Evolutionary conservation across 2,329 filamentous ascomycete genomes (phyloP).

Genomic region (Albophoma yamanashiensis): DNA sequence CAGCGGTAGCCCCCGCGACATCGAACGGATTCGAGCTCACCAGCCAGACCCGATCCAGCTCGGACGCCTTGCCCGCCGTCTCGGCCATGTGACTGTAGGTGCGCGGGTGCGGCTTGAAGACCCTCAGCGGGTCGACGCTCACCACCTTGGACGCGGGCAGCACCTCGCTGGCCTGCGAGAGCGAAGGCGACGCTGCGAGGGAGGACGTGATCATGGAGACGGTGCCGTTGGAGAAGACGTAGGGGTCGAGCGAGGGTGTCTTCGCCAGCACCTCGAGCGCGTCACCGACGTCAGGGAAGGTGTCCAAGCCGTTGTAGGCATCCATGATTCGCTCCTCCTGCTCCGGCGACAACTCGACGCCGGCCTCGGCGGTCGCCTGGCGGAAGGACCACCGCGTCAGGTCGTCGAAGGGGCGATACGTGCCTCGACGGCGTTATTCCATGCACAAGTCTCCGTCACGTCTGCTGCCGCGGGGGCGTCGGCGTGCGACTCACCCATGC

Average conservation of each 20-base stretch:
- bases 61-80: constrained; percentile 32
- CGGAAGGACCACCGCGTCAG: constrained; percentile 36
- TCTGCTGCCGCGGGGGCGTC: neutral
- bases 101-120: constrained; percentile 55
- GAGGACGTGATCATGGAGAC: constrained; percentile 50
- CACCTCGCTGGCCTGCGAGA: constrained; percentile 32
- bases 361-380: constrained; percentile 52
- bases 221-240: constrained; percentile 64
- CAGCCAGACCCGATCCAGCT: constrained; percentile 49
- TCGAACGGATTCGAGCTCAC: constrained; percentile 68
- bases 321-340: constrained; percentile 44
- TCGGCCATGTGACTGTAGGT: constrained; percentile 50
- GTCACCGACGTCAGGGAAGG: constrained; percentile 52
- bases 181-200: constrained; percentile 42
- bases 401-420: constrained; percentile 35
- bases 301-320: constrained; percentile 52
- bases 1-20: constrained; percentile 36
- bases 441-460: neutral
- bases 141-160: constrained; percentile 21
- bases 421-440: constrained; percentile 27
- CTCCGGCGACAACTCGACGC: constrained; percentile 28
- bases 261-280: constrained; percentile 38
- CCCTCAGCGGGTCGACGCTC: constrained; percentile 46
- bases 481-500: constrained; percentile 49
- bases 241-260: constrained; percentile 33